phyloP scores from a whole-genome alignment of 192 early-diverging fungal species.

The Entomortierella parvispora region DNA sequence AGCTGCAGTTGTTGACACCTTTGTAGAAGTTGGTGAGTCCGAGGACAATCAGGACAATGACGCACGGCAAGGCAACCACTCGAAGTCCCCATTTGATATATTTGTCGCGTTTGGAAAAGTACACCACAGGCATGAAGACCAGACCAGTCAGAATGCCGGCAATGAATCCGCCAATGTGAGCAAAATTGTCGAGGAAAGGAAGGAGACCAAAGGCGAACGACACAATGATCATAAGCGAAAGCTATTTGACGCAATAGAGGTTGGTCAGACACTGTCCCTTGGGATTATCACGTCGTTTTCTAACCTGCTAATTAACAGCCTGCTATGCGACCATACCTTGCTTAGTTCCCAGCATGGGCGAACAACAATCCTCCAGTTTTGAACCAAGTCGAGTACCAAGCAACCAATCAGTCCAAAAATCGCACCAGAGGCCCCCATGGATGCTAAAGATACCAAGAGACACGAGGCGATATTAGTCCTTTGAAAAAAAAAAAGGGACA shows the following conservation, averaged over 20 bases:
- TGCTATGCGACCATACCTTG: slow-evolving; percentile 45
- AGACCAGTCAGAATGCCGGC: slow-evolving; percentile 72
- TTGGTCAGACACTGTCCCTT: too few species aligned
- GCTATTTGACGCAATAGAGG: neutral
- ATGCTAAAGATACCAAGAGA: slow-evolving; percentile 48
- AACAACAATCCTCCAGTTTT: slow-evolving; percentile 77
- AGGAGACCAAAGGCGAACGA: slow-evolving; percentile 79
- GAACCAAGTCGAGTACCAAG: slow-evolving; percentile 79
- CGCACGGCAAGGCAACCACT: slow-evolving; percentile 46
- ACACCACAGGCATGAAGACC: slow-evolving; percentile 76
- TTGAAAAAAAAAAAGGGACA: slow-evolving; percentile 9
- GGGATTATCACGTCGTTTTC: too few species aligned
- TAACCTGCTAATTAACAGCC: neutral
- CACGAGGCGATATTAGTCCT: neutral
- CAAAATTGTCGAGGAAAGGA: slow-evolving; percentile 86
- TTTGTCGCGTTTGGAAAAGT: slow-evolving; percentile 60
- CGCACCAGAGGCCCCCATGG: slow-evolving; percentile 68
- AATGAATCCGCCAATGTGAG: slow-evolving; percentile 85
- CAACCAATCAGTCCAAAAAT: slow-evolving; percentile 81
- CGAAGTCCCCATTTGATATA: slow-evolving; percentile 47
- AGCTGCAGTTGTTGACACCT: slow-evolving; percentile 58
- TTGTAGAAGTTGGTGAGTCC: slow-evolving; percentile 63
- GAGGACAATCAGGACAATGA: slow-evolving; percentile 55
- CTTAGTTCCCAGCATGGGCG: slow-evolving; percentile 74
- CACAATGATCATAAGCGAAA: slow-evolving; percentile 68